phyloP scores from a whole-genome alignment of 2,329 filamentous ascomycete species.

The Setomelanomma holmii region DNA sequence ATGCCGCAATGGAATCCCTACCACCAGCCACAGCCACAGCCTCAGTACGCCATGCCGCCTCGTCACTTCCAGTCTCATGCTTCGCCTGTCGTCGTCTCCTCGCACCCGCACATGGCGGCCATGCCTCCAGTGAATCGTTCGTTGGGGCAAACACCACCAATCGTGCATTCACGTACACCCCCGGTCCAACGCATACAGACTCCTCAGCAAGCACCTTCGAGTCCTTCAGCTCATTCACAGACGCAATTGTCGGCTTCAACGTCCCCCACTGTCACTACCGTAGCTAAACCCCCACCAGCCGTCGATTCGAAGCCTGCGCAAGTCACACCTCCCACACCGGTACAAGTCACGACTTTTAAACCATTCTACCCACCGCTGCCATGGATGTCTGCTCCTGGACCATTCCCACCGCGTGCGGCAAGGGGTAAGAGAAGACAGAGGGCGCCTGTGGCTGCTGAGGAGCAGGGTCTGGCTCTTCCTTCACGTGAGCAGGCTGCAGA shows the following conservation, averaged over 20 bases:
- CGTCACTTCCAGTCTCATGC: conserved; percentile 47
- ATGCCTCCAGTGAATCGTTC: conserved; percentile 54
- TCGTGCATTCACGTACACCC: conserved; percentile 46
- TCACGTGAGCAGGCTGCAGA: conserved; percentile 49
- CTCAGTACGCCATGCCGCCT: conserved; percentile 49
- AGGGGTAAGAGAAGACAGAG: conserved; percentile 54
- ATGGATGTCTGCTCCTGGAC: conserved; percentile 65
- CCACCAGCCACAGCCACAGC: conserved; percentile 45
- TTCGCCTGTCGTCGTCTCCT: conserved; percentile 57
- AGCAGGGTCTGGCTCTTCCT: conserved; percentile 59
- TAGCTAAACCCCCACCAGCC: conserved; percentile 33
- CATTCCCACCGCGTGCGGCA: conserved; percentile 61
- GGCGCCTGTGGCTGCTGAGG: conserved; percentile 47
- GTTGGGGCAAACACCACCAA: conserved; percentile 46
- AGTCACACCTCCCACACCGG: conserved; percentile 20
- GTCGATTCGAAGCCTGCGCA: conserved; percentile 25
- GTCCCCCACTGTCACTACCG: conserved; percentile 38
- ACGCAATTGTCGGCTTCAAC: conserved; percentile 41
- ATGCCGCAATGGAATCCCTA: conserved; percentile 51
- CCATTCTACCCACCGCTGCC: conserved; percentile 63
- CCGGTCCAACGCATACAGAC: conserved; percentile 40
- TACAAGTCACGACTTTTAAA: conserved; percentile 39
- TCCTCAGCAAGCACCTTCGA: conserved; percentile 42
- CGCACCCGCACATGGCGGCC: conserved; percentile 56
- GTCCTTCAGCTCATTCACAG: conserved; percentile 46